These are phyloP conservation scores for Bruguiera gymnorhiza DNA, from an alignment of 345 rosid species.

Conservation along the genomic window DNA sequence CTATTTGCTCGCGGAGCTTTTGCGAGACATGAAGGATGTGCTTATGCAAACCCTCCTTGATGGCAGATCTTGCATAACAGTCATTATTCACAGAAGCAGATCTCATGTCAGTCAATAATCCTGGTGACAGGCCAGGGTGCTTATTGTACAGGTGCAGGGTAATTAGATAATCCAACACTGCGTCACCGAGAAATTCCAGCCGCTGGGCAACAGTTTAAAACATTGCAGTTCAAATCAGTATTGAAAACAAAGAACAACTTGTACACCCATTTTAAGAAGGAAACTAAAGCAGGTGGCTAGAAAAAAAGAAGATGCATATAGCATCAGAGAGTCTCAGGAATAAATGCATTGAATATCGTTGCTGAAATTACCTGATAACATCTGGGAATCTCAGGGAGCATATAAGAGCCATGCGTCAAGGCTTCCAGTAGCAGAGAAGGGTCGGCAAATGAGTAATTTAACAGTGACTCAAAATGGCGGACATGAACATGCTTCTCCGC, in stretches of 20 bases:
- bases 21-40: constrained; percentile 69
- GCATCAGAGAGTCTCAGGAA: too few relatives aligned
- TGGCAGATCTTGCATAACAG: constrained; percentile 59
- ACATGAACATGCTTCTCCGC: constrained; percentile 50
- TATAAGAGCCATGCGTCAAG: constrained; percentile 86
- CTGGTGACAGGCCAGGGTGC: constrained; percentile 72
- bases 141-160: constrained; percentile 51
- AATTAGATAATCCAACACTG: constrained; percentile 77
- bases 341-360: too few relatives aligned
- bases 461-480: constrained; percentile 42
- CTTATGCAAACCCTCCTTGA: constrained; percentile 58
- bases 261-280: neutral
- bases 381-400: constrained; percentile 77
- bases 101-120: constrained; percentile 77
- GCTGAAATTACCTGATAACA: constrained; percentile 71
- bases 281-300: neutral
- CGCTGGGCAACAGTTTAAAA: constrained; percentile 43
- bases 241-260: too few relatives aligned
- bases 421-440: constrained; percentile 79
- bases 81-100: constrained; percentile 95
- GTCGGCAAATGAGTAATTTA: constrained; percentile 57
- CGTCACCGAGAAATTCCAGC: constrained; percentile 90
- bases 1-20: constrained; percentile 53
- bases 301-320: neutral
- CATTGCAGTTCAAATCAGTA: neutral